A percentile compares a stretch with the other conserved stretches of the same genome.
Evolutionary conservation across 2,329 filamentous ascomycete species (phyloP).

Genomic region (Xylogone sp.): DNA sequence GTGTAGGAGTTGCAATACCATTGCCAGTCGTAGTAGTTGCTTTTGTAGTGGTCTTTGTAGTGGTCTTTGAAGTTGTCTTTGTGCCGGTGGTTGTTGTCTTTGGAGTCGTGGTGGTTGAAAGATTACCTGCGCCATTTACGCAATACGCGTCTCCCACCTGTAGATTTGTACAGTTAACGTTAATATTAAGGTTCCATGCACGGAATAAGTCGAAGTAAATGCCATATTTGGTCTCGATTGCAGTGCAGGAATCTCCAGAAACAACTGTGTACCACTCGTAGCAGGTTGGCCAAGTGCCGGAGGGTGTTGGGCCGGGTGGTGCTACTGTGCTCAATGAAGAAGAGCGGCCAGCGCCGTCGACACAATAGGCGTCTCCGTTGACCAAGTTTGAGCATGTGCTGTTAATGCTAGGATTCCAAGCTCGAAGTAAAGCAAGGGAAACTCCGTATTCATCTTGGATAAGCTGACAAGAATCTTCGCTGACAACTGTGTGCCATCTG

Average conservation of each 20-base stretch:
- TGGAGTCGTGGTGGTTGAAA: neutral
- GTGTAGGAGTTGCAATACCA: conserved; percentile 24
- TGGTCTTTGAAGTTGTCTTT: conserved; percentile 1
- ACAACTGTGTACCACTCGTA: conserved; percentile 3
- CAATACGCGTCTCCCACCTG: conserved; percentile 32
- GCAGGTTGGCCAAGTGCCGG: neutral
- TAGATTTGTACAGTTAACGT: conserved; percentile 30
- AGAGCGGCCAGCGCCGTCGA: neutral
- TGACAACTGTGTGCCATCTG: neutral
- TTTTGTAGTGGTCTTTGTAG: conserved; percentile 4
- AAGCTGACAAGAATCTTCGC: neutral
- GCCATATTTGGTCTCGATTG: conserved; percentile 17
- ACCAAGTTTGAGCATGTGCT: neutral
- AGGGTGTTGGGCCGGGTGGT: conserved; percentile 9
- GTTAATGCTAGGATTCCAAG: conserved; percentile 2
- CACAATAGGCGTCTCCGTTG: neutral
- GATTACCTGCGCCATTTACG: conserved; percentile 7
- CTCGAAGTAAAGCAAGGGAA: neutral
- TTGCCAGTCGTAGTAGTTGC: conserved; percentile 13
- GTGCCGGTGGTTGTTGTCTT: neutral
- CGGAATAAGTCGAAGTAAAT: conserved; percentile 25
- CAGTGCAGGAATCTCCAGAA: conserved; percentile 19
- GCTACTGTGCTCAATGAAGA: neutral
- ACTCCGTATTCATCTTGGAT: neutral
- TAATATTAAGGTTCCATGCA: conserved; percentile 26